Conservation (phyloP, 2,329 filamentous ascomycete genomes). For the Fusarium beomiforme region DNA sequence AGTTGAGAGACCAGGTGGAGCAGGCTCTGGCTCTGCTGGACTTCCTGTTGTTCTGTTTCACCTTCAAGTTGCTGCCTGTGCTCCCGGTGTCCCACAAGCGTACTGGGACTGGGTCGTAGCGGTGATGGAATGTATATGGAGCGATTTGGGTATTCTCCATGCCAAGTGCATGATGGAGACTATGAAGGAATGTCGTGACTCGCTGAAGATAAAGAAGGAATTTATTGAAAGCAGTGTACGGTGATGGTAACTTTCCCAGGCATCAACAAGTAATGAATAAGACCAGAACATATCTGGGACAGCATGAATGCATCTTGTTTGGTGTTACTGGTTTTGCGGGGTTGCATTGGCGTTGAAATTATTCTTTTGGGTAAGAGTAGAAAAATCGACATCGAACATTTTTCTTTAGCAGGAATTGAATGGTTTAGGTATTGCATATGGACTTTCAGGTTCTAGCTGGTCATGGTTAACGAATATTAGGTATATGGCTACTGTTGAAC, state of each 20-base stretch:
- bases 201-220: slow-evolving; percentile 19
- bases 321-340: slow-evolving; percentile 2
- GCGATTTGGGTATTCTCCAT: slow-evolving; percentile 62
- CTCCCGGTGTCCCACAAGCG: slow-evolving; percentile 54
- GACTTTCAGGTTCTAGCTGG: neutral
- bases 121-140: slow-evolving; percentile 60
- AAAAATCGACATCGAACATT: neutral
- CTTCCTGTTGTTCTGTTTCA: slow-evolving; percentile 61
- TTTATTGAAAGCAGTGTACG: neutral
- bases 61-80: slow-evolving; percentile 58
- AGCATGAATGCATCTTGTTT: slow-evolving; percentile 14
- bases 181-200: slow-evolving; percentile 47
- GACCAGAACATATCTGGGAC: neutral
- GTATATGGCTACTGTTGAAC: neutral
- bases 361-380: neutral
- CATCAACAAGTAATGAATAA: neutral
- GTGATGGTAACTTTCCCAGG: neutral
- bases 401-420: slow-evolving; percentile 6
- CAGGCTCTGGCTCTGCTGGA: slow-evolving; percentile 59
- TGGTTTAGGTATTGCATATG: neutral
- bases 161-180: slow-evolving; percentile 56
- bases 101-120: slow-evolving; percentile 58
- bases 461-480: neutral
- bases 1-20: slow-evolving; percentile 50
- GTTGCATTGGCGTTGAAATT: slow-evolving; percentile 4